Base-by-base conservation (phyloP, 176 grass and related monocot genomes). In the Avena atlantica region DNA sequence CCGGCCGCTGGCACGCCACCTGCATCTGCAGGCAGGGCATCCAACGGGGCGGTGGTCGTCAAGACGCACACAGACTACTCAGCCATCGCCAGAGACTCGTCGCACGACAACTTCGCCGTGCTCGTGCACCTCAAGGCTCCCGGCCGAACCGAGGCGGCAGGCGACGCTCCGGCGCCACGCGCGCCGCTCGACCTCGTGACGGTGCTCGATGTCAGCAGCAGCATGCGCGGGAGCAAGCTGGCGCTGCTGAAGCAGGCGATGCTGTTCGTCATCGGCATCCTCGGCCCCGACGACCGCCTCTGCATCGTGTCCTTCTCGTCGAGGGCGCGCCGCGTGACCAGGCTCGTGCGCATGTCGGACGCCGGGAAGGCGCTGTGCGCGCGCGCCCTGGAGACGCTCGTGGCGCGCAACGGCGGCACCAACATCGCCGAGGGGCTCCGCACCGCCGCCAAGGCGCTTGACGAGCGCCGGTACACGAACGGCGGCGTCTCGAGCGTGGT, bases 401-500 rank as follows among this genome's bases (percentile, higher is more conserved):
- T 12, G 14, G 83, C 83, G 29, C 48, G 44, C 53, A 48, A 34
- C 31, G 31, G 57, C 29, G 55, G 78, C 25, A 90, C 88, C 78
- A 90, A 86, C 77, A 86, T 90, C 53, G 77, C 83, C 65, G 76
- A 86, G 29, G 88, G 88, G 9, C 83, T 90, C 42, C 70, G 45
- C 10, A 86, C 24, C 56, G 88, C 83, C 29, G 82, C 88, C 63
- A 80, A 77, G 82, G 88, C 82, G 62, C 75, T 90, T 27, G 68
- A 87, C 17, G 80, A 90, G 69, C 56, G 87, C 59, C 80, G 51
- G 19, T 44, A 90, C 45, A 89, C 61, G 74, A 93, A 88, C 47
- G 60, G 88, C 14, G 91, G 88, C 14, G 91, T 93, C 6, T 76
- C 76, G 15, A 85, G 91, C 81, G 87, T 93, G 57, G 81, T 93